Base-by-base conservation (phyloP, 2,329 filamentous ascomycete species). In the Penicillium decumbens region DNA sequence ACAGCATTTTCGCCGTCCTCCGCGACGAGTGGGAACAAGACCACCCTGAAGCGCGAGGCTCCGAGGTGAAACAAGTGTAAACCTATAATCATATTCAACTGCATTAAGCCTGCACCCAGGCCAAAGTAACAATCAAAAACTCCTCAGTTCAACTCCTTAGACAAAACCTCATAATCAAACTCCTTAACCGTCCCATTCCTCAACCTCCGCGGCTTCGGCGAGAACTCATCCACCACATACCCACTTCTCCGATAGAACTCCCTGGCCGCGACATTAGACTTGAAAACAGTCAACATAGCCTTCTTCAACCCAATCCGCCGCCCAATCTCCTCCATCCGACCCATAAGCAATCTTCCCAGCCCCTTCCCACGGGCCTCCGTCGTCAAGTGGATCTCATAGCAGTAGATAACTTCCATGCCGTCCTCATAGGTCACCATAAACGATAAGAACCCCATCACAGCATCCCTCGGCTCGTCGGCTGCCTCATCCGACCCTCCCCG, bases 11-110 rank as follows among this genome's bases (percentile, higher is more conserved):
- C 72, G 90, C 93, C 0, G 83, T 91, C 5, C 75, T 98, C 53
- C 77, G 93, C 51, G 93, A 98, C 62, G 93, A 98, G 70, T 90
- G 90, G 85, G 93, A 98, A 69, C 81, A 89, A 4, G 89, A 96
- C 65, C 77, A 92, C 57, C 93, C 93, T 0, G 92, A 95, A 61
- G 86, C 93, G 80, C 84, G 81, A 51, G 93, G 90, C 43, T 92
- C 92, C 71, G 89, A 95, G 57, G 85, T 91, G 42, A 83, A 84
- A 65, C 88, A 93, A 71, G 89, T 95, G 65, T 93, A 80, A 40
- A 47, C 51, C 48, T 30, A 27, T 41, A 50, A 45, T 46, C 49
- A 24, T 18, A 41, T 41, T 41, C 47, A 33, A 20, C 45, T 41
- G 45, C 41, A 43, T 40, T 7, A 13, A 40, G 6, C 18, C 28